Conservation (phyloP, 345 rosid species). For the Citrus glauca region DNA sequence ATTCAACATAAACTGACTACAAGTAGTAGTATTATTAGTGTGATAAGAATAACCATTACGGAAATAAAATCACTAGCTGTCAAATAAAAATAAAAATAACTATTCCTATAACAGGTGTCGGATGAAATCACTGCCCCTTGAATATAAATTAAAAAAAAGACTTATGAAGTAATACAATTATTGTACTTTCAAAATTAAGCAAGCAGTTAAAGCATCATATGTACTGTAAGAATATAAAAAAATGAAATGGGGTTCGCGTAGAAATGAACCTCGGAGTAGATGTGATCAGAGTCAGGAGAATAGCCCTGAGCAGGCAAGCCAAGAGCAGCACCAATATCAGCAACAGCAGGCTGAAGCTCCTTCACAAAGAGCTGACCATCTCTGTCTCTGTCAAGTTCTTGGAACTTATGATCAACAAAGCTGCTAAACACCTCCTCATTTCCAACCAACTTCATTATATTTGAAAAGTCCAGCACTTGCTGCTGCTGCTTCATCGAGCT, state of each 20-base stretch:
- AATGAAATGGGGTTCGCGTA: no score
- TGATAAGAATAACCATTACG: no score
- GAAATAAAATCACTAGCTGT: no score
- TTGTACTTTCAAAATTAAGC: no score
- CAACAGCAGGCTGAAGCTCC: constrained; percentile 90
- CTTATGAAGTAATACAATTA: no score
- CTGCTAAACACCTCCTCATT: constrained; percentile 67
- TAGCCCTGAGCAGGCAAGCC: constrained; percentile 85
- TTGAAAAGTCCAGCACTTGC: constrained; percentile 77
- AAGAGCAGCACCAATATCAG: constrained; percentile 88
- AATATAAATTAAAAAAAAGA: no score
- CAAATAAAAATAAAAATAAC: no score
- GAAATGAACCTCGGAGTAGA: constrained; percentile 72
- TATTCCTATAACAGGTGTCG: no score
- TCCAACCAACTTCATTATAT: constrained; percentile 86
- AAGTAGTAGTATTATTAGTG: no score
- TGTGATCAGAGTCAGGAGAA: constrained; percentile 75
- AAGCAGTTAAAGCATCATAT: no score
- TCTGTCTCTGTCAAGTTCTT: constrained; percentile 64
- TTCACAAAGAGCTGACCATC: constrained; percentile 83
- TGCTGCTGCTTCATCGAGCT: background rate
- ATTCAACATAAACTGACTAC: no score
- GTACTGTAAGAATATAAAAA: background rate
- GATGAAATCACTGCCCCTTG: no score
- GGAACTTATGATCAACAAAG: constrained; percentile 82